Evolutionary conservation across 2,329 filamentous ascomycete genomes (phyloP).

Genomic region (Aspergillus melleus): DNA sequence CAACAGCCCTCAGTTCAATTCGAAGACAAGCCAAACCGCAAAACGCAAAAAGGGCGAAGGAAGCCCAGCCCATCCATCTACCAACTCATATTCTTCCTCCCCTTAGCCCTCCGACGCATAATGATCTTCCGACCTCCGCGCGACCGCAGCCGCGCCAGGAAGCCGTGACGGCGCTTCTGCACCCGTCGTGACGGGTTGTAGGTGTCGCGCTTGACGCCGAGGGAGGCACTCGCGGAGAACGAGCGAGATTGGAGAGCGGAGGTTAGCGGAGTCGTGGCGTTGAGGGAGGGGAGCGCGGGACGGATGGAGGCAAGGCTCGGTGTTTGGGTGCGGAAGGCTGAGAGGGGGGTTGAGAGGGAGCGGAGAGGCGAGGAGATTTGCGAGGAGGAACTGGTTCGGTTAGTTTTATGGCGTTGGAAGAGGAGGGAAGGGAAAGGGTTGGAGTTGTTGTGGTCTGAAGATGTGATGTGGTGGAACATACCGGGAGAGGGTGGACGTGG

Average conservation of each 20-base stretch:
- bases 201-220: slow-evolving; percentile 52
- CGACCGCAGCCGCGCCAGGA: slow-evolving; percentile 54
- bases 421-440: slow-evolving; percentile 3
- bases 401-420: not conserved
- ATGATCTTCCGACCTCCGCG: slow-evolving; percentile 56
- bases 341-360: slow-evolving; percentile 15
- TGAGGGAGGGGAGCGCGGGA: slow-evolving; percentile 4
- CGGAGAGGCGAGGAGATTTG: slow-evolving; percentile 14
- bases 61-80: too few relatives aligned
- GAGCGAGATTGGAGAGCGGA: slow-evolving; percentile 29
- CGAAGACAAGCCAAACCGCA: too few relatives aligned
- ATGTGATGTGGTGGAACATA: not conserved
- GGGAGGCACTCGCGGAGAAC: slow-evolving; percentile 46
- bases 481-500: slow-evolving; percentile 16
- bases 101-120: slow-evolving; percentile 55
- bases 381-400: not conserved
- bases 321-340: slow-evolving; percentile 7
- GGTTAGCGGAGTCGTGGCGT: slow-evolving; percentile 6
- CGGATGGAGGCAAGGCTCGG: slow-evolving; percentile 7
- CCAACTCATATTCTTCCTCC: slow-evolving; percentile 55
- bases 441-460: not conserved
- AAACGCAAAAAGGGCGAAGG: too few relatives aligned
- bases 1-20: too few relatives aligned
- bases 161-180: slow-evolving; percentile 63
- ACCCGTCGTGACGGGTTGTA: slow-evolving; percentile 61